Evolutionary conservation across 495 filamentous ascomycete genomes (phyloP).

Genomic region (Penicillium chermesinum): DNA sequence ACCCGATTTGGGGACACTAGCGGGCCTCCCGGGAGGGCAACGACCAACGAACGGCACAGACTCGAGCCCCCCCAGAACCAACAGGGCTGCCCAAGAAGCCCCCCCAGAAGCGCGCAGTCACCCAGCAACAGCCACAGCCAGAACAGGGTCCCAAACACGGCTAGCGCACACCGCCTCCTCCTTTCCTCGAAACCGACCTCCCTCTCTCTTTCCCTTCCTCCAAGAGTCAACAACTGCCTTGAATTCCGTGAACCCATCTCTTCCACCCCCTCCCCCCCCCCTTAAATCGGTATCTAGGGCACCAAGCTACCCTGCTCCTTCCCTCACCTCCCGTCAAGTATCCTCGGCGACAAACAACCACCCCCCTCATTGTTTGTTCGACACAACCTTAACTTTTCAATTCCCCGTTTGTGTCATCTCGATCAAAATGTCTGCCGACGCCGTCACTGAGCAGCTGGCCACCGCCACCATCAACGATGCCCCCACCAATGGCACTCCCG

Average conservation of each 20-base stretch:
- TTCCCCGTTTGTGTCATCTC: constrained; percentile 39
- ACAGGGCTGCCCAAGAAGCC: background rate
- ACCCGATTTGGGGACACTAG: too few relatives aligned
- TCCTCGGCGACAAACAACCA: constrained; percentile 33
- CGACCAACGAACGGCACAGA: too few relatives aligned
- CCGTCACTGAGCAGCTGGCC: constrained; percentile 47
- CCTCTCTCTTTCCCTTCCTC: constrained; percentile 18
- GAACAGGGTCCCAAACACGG: constrained; percentile 5
- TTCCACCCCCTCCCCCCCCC: constrained; percentile 16
- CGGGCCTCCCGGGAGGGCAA: too few relatives aligned
- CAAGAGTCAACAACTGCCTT: constrained; percentile 18
- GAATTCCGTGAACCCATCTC: constrained; percentile 23
- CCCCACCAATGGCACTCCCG: constrained; percentile 76
- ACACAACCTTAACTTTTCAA: constrained; percentile 21
- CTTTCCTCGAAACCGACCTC: constrained; percentile 14
- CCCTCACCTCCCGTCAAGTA: constrained; percentile 44
- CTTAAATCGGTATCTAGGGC: constrained; percentile 65
- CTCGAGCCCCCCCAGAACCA: too few relatives aligned
- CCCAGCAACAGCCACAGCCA: background rate
- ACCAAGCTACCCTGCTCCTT: constrained; percentile 79
- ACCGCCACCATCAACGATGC: constrained; percentile 46
- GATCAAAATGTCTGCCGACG: constrained; percentile 56
- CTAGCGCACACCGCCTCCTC: constrained; percentile 26
- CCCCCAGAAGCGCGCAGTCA: background rate
- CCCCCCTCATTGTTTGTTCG: constrained; percentile 43